These are phyloP conservation scores for Yarrowia hollandica DNA, from an alignment of 805 yeast species.

Conservation along the genomic window DNA sequence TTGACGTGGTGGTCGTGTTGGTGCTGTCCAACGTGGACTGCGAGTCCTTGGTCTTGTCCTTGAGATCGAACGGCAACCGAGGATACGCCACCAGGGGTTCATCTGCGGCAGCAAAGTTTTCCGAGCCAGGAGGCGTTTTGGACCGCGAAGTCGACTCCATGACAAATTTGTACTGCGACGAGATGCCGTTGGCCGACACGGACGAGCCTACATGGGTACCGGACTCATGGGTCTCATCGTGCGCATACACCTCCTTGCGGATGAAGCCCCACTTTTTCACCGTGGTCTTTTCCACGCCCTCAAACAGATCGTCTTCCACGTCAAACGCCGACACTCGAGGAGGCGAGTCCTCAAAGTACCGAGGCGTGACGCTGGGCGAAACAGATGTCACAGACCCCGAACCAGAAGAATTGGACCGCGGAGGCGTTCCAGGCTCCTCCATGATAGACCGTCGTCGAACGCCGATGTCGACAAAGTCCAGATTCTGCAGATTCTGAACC, in stretches of 20 bases:
- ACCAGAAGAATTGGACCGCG: neutral
- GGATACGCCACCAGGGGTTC: conserved; percentile 15
- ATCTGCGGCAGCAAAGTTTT: neutral
- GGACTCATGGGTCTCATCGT: neutral
- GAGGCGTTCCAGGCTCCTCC: neutral
- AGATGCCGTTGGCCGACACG: neutral
- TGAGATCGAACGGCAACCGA: conserved; percentile 17
- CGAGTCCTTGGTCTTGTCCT: conserved; percentile 22
- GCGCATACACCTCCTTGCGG: conserved; percentile 2
- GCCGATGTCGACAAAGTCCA: conserved; percentile 23
- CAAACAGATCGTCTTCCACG: conserved; percentile 31
- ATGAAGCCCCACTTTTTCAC: conserved; percentile 10
- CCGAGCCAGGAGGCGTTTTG: conserved; percentile 1
- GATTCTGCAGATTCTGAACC: conserved; percentile 9
- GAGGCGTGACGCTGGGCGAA: neutral
- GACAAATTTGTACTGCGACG: conserved; percentile 19
- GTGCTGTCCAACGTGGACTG: conserved; percentile 10
- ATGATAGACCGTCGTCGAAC: neutral
- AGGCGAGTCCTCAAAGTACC: conserved; percentile 22
- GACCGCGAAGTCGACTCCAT: conserved; percentile 24
- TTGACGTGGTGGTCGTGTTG: neutral
- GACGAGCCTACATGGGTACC: neutral
- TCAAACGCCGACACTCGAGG: conserved; percentile 21
- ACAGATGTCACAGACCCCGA: no score
- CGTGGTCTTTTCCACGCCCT: neutral